These are phyloP conservation scores for Suhomyces ambrosiae DNA, from an alignment of 1,139 yeast genomes.

Conservation along the genomic window DNA sequence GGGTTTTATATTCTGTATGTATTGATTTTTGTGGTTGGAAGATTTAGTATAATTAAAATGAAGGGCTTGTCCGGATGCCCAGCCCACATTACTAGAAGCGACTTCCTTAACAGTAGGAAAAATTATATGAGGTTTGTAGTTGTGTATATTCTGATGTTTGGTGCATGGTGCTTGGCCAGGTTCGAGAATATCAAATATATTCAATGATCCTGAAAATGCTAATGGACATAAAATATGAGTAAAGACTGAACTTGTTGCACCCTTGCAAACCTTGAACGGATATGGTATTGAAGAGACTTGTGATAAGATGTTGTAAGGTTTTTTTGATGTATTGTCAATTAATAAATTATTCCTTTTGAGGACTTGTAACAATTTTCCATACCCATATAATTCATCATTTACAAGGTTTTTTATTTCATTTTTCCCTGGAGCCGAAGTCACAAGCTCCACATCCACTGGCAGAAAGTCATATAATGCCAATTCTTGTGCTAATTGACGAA, in stretches of 20 bases:
- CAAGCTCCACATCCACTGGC: conserved; percentile 51
- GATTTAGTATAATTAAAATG: conserved; percentile 46
- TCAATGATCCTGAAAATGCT: conserved; percentile 23
- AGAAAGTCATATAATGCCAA: conserved; percentile 46
- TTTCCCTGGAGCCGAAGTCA: conserved; percentile 59
- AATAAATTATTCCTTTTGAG: conserved; percentile 38
- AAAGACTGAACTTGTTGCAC: conserved; percentile 48
- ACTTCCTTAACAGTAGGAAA: conserved; percentile 60
- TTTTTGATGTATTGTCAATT: conserved; percentile 17
- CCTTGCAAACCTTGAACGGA: conserved; percentile 41
- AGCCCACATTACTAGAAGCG: conserved; percentile 44
- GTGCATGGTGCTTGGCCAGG: conserved; percentile 34
- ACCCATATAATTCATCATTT: conserved; percentile 45
- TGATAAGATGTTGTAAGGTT: conserved; percentile 42
- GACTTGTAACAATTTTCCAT: conserved; percentile 49
- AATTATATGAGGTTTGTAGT: conserved; percentile 49
- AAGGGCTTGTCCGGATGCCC: conserved; percentile 55
- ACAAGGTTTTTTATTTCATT: conserved; percentile 20
- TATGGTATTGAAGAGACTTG: conserved; percentile 66
- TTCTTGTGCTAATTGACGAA: conserved; percentile 30
- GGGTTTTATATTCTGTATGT: conserved; percentile 36
- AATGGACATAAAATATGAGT: conserved; percentile 58
- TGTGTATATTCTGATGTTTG: conserved; percentile 28
- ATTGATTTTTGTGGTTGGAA: conserved; percentile 27
- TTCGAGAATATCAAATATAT: conserved; percentile 20